A percentile compares a stretch with the other conserved stretches of the same genome.
Conservation (phyloP, 495 filamentous ascomycete species). For the Pseudoneurospora amorphoporcata region DNA sequence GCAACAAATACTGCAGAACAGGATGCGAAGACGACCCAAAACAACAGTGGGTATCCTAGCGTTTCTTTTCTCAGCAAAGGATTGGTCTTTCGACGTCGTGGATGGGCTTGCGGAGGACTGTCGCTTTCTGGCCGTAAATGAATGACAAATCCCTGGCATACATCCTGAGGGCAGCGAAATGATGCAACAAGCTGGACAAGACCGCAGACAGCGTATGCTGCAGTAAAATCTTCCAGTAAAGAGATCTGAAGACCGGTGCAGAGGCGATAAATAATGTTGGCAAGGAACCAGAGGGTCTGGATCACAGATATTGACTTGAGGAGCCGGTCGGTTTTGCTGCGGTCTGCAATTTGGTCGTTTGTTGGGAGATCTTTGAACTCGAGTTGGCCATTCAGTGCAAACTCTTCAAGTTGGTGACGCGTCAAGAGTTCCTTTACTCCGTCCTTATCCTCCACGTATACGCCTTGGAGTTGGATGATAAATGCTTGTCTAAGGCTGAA, state of each 20-base stretch:
- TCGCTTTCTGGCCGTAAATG: too few species aligned
- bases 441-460: too few species aligned
- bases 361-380: not conserved
- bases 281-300: not conserved
- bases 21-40: not conserved
- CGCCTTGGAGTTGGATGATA: not conserved
- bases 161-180: not conserved
- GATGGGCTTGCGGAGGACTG: too few species aligned
- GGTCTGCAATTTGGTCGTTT: not conserved
- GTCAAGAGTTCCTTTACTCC: too few species aligned
- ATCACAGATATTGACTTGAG: not conserved
- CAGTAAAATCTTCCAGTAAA: not conserved
- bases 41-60: not conserved
- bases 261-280: not conserved
- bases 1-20: not conserved
- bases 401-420: not conserved
- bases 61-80: too few species aligned
- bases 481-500: not conserved
- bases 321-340: not conserved
- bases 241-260: not conserved
- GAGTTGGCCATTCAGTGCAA: not conserved
- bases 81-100: too few species aligned
- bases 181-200: not conserved
- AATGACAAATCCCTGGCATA: not conserved
- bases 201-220: not conserved